Conservation (phyloP, 306 rosid species). For the Dryas octopetala region DNA sequence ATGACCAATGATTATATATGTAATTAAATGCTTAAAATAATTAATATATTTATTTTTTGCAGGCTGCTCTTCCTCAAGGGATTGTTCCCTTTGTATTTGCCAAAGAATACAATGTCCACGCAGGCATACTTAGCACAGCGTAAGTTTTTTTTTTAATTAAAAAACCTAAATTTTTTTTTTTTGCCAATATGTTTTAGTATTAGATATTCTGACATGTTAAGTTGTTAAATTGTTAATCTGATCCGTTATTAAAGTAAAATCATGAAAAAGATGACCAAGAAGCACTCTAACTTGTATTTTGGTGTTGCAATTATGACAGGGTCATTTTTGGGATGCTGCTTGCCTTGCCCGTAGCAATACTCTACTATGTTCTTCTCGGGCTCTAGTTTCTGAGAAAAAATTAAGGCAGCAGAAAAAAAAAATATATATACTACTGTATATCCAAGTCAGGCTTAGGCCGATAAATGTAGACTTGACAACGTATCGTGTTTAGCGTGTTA, state of each 20-base stretch:
- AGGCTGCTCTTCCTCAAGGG: constrained; percentile 98
- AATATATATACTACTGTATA: constrained; percentile 5
- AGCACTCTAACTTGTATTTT: background rate
- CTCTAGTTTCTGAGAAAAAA: constrained; percentile 37
- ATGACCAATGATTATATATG: background rate
- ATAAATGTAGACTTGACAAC: background rate
- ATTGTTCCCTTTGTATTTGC: constrained; percentile 93
- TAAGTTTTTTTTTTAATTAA: constrained; percentile 29
- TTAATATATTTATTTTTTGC: background rate
- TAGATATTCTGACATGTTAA: no score
- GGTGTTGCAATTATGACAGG: constrained; percentile 41
- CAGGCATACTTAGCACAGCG: constrained; percentile 95
- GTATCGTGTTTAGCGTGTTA: no score
- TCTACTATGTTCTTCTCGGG: constrained; percentile 79
- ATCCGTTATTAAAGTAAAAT: background rate
- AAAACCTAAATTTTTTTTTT: no score
- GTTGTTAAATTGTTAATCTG: no score
- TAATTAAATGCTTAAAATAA: background rate
- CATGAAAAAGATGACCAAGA: no score
- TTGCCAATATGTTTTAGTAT: no score
- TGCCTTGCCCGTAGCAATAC: constrained; percentile 80
- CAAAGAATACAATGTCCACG: constrained; percentile 85
- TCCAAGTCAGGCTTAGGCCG: constrained; percentile 43
- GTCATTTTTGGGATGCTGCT: constrained; percentile 85
- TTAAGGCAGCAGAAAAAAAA: constrained; percentile 14